Conservation (phyloP, 768 basidiomycete species). For the Lactarius psammicola region DNA sequence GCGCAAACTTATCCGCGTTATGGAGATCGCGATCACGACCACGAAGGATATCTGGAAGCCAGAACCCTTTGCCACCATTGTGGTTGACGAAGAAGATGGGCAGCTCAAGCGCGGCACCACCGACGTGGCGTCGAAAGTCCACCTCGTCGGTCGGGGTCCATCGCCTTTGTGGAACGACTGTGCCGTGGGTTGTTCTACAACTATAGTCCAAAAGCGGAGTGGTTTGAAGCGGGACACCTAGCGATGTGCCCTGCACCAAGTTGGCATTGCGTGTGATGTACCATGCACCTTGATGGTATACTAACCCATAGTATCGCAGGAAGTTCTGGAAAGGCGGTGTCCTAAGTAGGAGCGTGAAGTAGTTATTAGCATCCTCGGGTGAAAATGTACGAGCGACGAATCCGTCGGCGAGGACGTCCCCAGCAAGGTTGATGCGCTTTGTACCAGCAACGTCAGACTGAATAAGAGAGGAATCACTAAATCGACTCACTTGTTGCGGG, state of each 20-base stretch:
- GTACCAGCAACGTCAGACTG: background rate
- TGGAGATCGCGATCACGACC: background rate
- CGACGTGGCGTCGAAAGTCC: constrained; percentile 16
- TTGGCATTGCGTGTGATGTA: constrained; percentile 1
- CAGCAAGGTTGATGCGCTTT: background rate
- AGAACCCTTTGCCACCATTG: constrained; percentile 5
- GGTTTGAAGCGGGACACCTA: background rate
- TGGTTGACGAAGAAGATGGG: constrained; percentile 25
- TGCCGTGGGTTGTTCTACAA: background rate
- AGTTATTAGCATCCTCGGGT: background rate
- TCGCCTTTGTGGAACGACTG: constrained; percentile 10
- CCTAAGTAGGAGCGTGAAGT: constrained; percentile 13
- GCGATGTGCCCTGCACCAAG: background rate
- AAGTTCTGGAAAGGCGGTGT: background rate
- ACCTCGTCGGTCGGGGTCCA: constrained; percentile 7
- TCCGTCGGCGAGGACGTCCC: constrained; percentile 8
- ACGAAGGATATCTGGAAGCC: background rate
- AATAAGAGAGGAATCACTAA: background rate
- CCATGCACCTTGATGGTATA: constrained; percentile 1
- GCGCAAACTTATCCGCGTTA: background rate
- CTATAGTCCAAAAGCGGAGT: constrained; percentile 17
- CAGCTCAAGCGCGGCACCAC: background rate
- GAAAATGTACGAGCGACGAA: constrained; percentile 9
- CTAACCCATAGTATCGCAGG: constrained; percentile 1
- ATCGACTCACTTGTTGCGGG: background rate